phyloP scores from a whole-genome alignment of 345 rosid species.

The Eucalyptus pauciflora region DNA sequence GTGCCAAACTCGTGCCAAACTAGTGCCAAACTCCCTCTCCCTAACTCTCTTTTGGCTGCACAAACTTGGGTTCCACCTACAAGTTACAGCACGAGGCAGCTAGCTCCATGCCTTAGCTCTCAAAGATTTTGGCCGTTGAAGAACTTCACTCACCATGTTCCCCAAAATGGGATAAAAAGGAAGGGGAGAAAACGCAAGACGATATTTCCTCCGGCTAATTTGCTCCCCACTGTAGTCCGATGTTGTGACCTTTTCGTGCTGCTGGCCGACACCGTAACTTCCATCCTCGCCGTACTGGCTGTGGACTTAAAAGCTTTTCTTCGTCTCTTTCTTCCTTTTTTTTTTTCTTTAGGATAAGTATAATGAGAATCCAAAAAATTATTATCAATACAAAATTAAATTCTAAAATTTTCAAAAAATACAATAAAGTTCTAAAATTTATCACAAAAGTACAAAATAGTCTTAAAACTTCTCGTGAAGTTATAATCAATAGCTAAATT shows the following conservation, averaged over 20 bases:
- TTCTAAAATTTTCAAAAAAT: no score
- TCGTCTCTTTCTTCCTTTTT: background rate
- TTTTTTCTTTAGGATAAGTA: no score
- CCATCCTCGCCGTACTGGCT: background rate
- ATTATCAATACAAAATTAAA: no score
- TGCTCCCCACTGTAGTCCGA: background rate
- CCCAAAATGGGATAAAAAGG: background rate
- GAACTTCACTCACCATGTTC: background rate
- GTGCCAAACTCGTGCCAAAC: background rate
- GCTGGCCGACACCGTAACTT: background rate
- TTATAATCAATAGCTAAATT: fast-evolving
- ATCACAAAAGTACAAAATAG: no score
- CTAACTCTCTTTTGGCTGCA: background rate
- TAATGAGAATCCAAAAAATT: no score
- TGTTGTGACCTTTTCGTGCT: background rate
- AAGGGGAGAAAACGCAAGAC: background rate
- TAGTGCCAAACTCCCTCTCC: background rate
- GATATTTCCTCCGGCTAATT: background rate
- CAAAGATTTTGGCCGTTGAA: background rate
- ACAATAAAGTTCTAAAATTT: no score
- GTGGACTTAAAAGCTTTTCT: background rate
- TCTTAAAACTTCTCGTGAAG: fast-evolving
- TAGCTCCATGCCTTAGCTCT: background rate
- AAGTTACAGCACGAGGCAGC: no score
- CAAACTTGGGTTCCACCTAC: background rate